Evolutionary conservation across 345 rosid species (phyloP).

Genomic region (Gossypium anomalum): DNA sequence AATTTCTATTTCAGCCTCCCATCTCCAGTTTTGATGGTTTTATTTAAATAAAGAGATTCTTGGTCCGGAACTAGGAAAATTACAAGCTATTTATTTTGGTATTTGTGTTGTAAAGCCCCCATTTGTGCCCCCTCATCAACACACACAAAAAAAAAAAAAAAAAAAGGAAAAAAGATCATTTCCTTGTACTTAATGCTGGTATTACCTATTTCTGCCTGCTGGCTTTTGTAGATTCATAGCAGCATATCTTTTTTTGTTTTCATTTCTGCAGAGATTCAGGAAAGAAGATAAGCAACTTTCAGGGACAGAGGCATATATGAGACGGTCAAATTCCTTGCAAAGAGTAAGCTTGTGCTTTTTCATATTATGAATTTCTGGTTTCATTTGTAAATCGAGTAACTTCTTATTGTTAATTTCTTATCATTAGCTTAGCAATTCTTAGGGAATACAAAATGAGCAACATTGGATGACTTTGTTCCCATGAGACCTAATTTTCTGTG

Average conservation of each 20-base stretch:
- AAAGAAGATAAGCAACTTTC: conserved; percentile 85
- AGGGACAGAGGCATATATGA: conserved; percentile 78
- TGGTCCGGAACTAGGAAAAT: not conserved
- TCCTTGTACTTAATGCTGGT: not conserved
- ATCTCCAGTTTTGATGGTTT: not conserved
- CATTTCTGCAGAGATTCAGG: conserved; percentile 70
- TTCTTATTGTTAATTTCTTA: not conserved
- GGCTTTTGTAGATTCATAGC: not conserved
- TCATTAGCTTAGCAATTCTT: not conserved
- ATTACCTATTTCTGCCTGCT: not conserved
- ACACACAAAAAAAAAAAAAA: not conserved
- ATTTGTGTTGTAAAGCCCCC: not conserved
- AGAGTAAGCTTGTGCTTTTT: conserved; percentile 43
- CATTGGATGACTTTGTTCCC: not conserved
- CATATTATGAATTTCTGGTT: not conserved
- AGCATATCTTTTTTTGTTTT: conserved; percentile 2
- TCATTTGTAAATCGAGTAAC: not conserved
- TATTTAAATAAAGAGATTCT: not conserved
- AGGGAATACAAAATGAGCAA: not conserved
- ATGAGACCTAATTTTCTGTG: not conserved
- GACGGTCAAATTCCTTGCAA: conserved; percentile 74
- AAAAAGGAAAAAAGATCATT: not conserved
- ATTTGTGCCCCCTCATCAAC: no score
- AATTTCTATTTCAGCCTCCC: not conserved
- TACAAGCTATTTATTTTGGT: not conserved